phyloP scores from a whole-genome alignment of 352 stramenopile species.

The Albugo candida region DNA sequence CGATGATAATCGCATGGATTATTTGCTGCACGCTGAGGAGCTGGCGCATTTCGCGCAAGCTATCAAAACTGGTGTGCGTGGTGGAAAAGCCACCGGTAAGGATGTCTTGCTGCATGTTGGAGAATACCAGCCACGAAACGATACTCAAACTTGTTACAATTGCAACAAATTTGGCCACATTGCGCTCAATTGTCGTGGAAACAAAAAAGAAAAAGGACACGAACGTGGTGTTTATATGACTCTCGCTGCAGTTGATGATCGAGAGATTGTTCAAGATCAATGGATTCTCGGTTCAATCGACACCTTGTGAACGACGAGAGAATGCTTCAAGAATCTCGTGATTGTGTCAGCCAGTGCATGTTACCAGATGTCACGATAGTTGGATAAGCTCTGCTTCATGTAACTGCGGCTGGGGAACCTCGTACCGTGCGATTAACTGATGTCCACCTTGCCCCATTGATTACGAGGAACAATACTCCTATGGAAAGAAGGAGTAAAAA shows the following conservation, averaged over 20 bases:
- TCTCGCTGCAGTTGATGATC: not conserved
- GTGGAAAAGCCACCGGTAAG: not conserved
- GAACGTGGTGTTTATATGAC: not conserved
- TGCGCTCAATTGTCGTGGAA: not conserved
- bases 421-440: not conserved
- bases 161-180: not conserved
- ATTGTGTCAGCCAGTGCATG: not conserved
- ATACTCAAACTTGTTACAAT: not conserved
- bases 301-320: not conserved
- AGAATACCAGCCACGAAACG: not conserved
- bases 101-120: not conserved
- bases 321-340: not conserved
- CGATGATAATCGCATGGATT: not conserved
- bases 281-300: not conserved
- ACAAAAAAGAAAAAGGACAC: not conserved
- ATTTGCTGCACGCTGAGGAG: slow-evolving; percentile 5
- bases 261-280: not conserved
- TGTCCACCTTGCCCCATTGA: not conserved
- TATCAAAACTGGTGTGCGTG: not conserved
- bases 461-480: not conserved
- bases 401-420: not conserved
- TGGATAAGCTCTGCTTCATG: not conserved
- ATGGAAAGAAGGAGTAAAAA: not conserved
- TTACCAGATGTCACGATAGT: not conserved
- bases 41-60: slow-evolving; percentile 1